These are phyloP conservation scores for Metschnikowia rubicola DNA, from an alignment of 805 yeast species.

Conservation along the genomic window DNA sequence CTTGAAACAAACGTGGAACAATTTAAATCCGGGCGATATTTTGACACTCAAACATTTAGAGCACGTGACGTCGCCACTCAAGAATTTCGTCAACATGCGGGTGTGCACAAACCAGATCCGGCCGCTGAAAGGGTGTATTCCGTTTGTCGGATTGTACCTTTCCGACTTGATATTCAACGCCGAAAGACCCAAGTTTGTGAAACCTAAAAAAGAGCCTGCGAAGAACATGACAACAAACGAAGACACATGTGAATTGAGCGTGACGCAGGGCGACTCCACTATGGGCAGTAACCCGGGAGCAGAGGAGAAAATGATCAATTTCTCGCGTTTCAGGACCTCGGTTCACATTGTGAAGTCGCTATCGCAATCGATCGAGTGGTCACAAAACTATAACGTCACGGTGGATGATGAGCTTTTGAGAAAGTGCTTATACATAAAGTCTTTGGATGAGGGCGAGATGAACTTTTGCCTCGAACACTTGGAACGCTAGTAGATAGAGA, in stretches of 20 bases:
- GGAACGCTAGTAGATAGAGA: neutral
- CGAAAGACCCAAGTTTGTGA: constrained; percentile 51
- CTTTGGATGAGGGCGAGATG: constrained; percentile 74
- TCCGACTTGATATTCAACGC: constrained; percentile 79
- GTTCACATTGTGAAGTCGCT: constrained; percentile 76
- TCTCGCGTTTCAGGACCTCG: constrained; percentile 70
- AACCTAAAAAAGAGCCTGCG: constrained; percentile 11
- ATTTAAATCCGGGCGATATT: constrained; percentile 68
- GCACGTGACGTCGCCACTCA: constrained; percentile 66
- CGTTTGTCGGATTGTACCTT: constrained; percentile 82
- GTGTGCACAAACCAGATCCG: constrained; percentile 56
- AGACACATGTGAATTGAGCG: constrained; percentile 5
- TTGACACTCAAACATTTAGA: constrained; percentile 65
- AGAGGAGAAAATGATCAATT: constrained; percentile 56
- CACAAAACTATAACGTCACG: constrained; percentile 58
- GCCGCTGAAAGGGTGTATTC: constrained; percentile 75
- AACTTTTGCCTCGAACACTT: constrained; percentile 25
- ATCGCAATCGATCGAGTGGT: constrained; percentile 82
- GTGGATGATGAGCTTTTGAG: constrained; percentile 65
- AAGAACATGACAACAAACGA: constrained; percentile 4
- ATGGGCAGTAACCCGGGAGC: constrained; percentile 4
- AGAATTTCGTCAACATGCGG: constrained; percentile 69
- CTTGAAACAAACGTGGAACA: constrained; percentile 69
- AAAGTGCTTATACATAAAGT: constrained; percentile 77
- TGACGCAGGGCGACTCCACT: constrained; percentile 13